A percentile compares a stretch with the other conserved stretches of the same genome.
Conservation (phyloP, 1,139 yeast genomes). For the Geotrichum citri-aurantii region DNA sequence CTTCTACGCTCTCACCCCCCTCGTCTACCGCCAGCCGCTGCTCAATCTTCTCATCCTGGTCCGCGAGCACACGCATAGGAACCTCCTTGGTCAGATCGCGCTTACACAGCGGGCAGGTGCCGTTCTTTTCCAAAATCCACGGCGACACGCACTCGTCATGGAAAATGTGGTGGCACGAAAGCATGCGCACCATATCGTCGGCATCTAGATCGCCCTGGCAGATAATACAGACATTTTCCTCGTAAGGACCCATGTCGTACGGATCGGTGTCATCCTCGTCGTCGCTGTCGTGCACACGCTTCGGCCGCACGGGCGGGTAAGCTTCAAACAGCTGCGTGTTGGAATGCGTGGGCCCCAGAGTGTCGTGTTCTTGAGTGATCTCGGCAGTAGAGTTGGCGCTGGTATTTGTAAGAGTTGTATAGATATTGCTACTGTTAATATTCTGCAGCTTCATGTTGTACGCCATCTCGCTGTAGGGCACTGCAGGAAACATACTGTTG, state of each 20-base stretch:
- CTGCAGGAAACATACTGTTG: conserved; percentile 17
- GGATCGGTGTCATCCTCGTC: not conserved
- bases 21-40: not conserved
- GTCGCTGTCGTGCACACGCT: not conserved
- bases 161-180: conserved; percentile 17
- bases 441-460: conserved; percentile 16
- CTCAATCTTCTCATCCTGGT: conserved; percentile 35
- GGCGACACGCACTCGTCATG: conserved; percentile 16
- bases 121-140: conserved; percentile 13
- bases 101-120: conserved; percentile 16
- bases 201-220: conserved; percentile 12
- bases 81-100: conserved; percentile 13
- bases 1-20: not conserved
- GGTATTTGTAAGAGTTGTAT: conserved; percentile 1
- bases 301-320: conserved; percentile 3
- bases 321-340: conserved; percentile 9
- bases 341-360: not conserved
- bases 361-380: not conserved
- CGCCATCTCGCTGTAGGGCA: conserved; percentile 12
- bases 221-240: conserved; percentile 12
- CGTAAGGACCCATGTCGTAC: conserved; percentile 1
- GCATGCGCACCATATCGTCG: conserved; percentile 13
- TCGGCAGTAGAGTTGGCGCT: not conserved
- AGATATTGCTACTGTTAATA: conserved; percentile 14
- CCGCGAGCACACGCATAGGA: conserved; percentile 30